A percentile compares a stretch with the other conserved stretches of the same genome.
phyloP scores from a whole-genome alignment of 2,329 filamentous ascomycete species.

The Trichoderma brevicompactum region DNA sequence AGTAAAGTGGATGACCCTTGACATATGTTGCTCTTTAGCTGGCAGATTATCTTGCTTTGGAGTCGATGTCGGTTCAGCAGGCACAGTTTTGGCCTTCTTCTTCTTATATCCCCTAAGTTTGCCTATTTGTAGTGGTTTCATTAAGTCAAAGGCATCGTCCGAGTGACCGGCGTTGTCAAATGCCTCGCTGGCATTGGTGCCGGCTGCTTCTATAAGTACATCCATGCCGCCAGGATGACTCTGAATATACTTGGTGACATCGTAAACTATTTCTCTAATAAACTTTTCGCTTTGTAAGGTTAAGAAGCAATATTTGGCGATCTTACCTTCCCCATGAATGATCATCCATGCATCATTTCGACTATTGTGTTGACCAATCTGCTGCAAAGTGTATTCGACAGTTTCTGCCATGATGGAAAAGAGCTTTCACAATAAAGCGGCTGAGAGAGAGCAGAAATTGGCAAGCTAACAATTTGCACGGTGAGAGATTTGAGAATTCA shows the following conservation, averaged over 20 bases:
- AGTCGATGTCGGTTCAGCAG: not conserved
- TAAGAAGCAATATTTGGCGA: not conserved
- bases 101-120: not conserved
- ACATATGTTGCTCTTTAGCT: too few relatives aligned
- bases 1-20: too few relatives aligned
- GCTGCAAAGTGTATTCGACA: too few relatives aligned
- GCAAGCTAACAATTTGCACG: too few relatives aligned
- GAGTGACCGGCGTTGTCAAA: slow-evolving; percentile 58
- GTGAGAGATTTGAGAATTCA: too few relatives aligned
- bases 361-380: slow-evolving; percentile 56
- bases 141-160: not conserved
- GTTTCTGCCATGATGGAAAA: too few relatives aligned
- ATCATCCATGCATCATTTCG: slow-evolving; percentile 56
- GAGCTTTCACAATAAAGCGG: too few relatives aligned
- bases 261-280: slow-evolving; percentile 52
- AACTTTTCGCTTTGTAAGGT: slow-evolving; percentile 30
- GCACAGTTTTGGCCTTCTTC: not conserved
- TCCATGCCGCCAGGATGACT: slow-evolving; percentile 76
- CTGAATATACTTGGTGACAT: slow-evolving; percentile 60
- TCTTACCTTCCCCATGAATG: slow-evolving; percentile 58
- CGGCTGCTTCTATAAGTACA: slow-evolving; percentile 75
- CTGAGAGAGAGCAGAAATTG: too few relatives aligned
- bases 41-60: not conserved
- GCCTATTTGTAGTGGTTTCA: not conserved
- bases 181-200: slow-evolving; percentile 76